These are phyloP conservation scores for Pelargonium nanum DNA, from an alignment of 345 rosid genomes.

Conservation along the genomic window DNA sequence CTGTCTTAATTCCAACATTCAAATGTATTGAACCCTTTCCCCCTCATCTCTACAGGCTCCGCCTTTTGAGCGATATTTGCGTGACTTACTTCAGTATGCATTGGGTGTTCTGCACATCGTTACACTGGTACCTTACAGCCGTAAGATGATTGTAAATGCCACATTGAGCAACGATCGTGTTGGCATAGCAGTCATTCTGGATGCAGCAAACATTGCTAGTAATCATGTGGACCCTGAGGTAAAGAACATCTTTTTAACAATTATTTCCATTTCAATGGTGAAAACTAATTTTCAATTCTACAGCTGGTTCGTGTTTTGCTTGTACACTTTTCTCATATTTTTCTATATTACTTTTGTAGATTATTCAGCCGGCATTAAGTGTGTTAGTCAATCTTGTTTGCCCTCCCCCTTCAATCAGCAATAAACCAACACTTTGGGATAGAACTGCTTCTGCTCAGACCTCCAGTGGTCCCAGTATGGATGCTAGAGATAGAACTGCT, in stretches of 20 bases:
- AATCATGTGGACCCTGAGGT: slow-evolving; percentile 95
- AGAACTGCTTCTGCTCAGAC: slow-evolving; percentile 35
- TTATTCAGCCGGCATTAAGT: slow-evolving; percentile 87
- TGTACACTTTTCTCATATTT: not conserved
- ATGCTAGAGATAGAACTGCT: slow-evolving; percentile 32
- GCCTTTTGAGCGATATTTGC: slow-evolving; percentile 90
- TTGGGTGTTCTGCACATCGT: slow-evolving; percentile 91
- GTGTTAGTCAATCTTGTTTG: slow-evolving; percentile 92
- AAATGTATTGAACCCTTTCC: slow-evolving; percentile 4
- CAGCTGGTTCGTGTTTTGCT: not conserved
- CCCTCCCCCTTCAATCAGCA: slow-evolving; percentile 96
- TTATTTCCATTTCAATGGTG: not conserved
- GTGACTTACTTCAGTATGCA: slow-evolving; percentile 94
- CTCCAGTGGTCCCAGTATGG: slow-evolving; percentile 28
- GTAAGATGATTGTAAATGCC: slow-evolving; percentile 78
- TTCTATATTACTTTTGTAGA: slow-evolving; percentile 34
- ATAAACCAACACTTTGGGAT: slow-evolving; percentile 55
- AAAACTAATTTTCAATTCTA: not conserved
- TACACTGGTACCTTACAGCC: slow-evolving; percentile 70
- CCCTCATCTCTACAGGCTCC: slow-evolving; percentile 54
- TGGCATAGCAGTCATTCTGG: slow-evolving; percentile 87
- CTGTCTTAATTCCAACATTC: not conserved
- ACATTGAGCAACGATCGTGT: slow-evolving; percentile 80
- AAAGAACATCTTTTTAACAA: slow-evolving; percentile 7
- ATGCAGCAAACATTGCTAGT: slow-evolving; percentile 75